Evolutionary conservation across 1,139 yeast species (phyloP).

Genomic region (Magnusiomyces fungicola): DNA sequence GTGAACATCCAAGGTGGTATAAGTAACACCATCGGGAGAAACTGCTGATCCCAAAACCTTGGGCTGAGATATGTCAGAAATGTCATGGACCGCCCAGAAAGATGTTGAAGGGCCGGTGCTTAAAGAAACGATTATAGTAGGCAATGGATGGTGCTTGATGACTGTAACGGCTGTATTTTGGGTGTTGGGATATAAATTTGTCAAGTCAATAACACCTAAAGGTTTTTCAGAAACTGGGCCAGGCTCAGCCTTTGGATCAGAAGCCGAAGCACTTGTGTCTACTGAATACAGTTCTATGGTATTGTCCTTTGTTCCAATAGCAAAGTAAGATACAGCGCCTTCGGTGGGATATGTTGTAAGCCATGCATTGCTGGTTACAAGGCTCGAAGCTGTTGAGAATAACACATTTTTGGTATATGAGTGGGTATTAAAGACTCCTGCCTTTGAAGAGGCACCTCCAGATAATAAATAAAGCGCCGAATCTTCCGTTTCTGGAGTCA

Average conservation of each 20-base stretch:
- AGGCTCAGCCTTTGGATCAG: background rate
- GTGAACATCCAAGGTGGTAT: slow-evolving; percentile 36
- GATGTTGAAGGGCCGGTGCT: background rate
- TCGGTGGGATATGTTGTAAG: background rate
- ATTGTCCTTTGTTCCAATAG: slow-evolving; percentile 20
- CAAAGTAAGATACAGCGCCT: slow-evolving; percentile 8
- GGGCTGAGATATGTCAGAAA: background rate
- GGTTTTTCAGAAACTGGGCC: background rate
- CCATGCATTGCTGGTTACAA: slow-evolving; percentile 25
- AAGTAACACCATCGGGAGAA: slow-evolving; percentile 1
- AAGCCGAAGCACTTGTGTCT: background rate
- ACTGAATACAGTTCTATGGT: slow-evolving; percentile 13
- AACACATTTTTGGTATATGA: slow-evolving; percentile 7
- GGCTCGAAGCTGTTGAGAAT: slow-evolving; percentile 11
- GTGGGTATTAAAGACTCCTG: slow-evolving; percentile 20
- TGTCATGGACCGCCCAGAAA: slow-evolving; percentile 1
- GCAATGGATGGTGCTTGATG: slow-evolving; percentile 6
- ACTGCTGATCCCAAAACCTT: background rate
- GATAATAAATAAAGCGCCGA: slow-evolving; percentile 15
- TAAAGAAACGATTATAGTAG: background rate
- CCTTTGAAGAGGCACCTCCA: slow-evolving; percentile 27
- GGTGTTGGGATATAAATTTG: slow-evolving; percentile 5
- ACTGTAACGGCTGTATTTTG: slow-evolving; percentile 16
- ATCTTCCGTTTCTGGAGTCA: background rate
- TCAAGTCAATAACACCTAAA: background rate